These are phyloP conservation scores for Cercospora sp. DNA, from an alignment of 2,329 filamentous ascomycete genomes.

Conservation along the genomic window DNA sequence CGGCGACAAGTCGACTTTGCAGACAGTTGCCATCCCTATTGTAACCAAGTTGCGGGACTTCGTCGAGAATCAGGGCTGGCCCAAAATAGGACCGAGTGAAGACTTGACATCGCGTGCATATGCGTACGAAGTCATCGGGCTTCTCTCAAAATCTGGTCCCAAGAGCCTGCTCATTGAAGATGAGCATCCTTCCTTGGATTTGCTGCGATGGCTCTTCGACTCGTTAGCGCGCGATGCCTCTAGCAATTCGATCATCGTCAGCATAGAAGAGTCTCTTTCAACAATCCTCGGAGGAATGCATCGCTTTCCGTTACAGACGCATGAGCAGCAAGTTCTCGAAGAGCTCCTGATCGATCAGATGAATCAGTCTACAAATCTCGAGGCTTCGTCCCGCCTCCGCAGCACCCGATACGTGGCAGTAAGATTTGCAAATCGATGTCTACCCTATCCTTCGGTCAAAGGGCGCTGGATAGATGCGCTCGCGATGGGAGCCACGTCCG, in stretches of 20 bases:
- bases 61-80: constrained; percentile 82
- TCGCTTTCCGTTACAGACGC: constrained; percentile 43
- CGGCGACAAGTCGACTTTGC: constrained; percentile 62
- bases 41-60: constrained; percentile 70
- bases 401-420: constrained; percentile 80
- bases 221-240: constrained; percentile 79
- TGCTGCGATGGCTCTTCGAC: constrained; percentile 76
- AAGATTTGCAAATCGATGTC: constrained; percentile 85
- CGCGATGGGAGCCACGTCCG: constrained; percentile 67
- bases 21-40: constrained; percentile 65
- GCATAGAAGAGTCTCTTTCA: constrained; percentile 85
- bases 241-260: constrained; percentile 72
- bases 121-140: constrained; percentile 87
- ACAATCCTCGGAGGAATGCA: constrained; percentile 66
- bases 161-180: constrained; percentile 54
- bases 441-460: constrained; percentile 74
- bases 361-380: constrained; percentile 36
- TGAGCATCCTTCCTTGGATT: constrained; percentile 49
- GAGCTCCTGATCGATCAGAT: constrained; percentile 65
- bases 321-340: constrained; percentile 49
- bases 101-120: constrained; percentile 69
- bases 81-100: constrained; percentile 57
- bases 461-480: constrained; percentile 88
- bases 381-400: constrained; percentile 44
- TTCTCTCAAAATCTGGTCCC: constrained; percentile 68